phyloP scores from a whole-genome alignment of 2,329 filamentous ascomycete species.

The Aspergillus tanneri region DNA sequence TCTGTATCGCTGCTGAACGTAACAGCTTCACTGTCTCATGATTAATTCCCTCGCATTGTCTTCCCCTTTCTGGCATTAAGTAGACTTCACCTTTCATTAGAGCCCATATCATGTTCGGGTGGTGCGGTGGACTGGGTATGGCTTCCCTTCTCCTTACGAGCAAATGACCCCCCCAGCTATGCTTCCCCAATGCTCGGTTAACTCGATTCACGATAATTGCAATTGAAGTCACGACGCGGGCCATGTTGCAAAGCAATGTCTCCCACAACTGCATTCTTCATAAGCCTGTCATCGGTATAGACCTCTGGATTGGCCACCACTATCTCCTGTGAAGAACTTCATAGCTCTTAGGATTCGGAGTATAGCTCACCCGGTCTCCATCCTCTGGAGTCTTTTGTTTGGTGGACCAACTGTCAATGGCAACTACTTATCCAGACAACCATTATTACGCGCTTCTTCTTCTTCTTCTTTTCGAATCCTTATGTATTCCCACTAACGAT shows the following conservation, averaged over 20 bases:
- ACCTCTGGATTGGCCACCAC: no score
- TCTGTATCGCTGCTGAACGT: neutral
- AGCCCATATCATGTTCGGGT: constrained; percentile 33
- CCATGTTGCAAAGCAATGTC: neutral
- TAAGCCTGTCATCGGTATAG: no score
- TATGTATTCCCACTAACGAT: constrained; percentile 14
- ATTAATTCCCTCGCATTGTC: neutral
- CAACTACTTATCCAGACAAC: no score
- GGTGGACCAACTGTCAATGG: no score
- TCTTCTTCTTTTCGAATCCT: no score
- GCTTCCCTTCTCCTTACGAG: constrained; percentile 5
- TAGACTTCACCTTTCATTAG: neutral
- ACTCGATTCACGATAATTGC: constrained; percentile 1
- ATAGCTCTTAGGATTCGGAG: no score
- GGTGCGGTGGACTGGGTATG: constrained; percentile 35
- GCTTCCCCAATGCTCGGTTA: no score
- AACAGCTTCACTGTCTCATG: neutral
- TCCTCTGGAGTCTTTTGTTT: no score
- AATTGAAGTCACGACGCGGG: constrained; percentile 1
- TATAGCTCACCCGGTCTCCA: no score
- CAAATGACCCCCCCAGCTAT: neutral
- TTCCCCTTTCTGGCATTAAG: neutral
- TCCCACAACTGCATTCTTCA: neutral
- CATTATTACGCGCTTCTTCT: no score
- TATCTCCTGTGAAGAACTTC: no score